Conservation (phyloP, 345 rosid genomes). For the Euphorbia tirucalli region DNA sequence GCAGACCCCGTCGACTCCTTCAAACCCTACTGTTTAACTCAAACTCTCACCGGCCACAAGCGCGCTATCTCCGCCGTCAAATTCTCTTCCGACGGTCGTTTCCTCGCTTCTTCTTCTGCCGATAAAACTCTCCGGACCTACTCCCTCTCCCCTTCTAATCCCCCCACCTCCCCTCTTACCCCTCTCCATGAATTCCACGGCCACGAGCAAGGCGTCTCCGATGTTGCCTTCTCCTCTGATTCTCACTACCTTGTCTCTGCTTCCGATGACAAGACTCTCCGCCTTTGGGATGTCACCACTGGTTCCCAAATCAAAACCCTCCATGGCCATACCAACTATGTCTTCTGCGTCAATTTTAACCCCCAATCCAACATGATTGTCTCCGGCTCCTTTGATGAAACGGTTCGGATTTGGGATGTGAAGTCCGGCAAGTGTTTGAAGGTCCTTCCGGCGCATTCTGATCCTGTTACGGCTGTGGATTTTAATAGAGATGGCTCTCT, state of each 20-base stretch:
- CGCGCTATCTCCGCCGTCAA: conserved; percentile 73
- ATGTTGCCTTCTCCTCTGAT: conserved; percentile 86
- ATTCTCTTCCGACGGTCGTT: conserved; percentile 87
- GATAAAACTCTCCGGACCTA: conserved; percentile 77
- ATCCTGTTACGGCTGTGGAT: conserved; percentile 88
- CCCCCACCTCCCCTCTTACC: conserved; percentile 32
- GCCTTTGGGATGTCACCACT: conserved; percentile 85
- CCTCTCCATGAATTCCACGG: conserved; percentile 59
- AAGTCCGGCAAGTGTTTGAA: conserved; percentile 79
- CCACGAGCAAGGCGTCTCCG: conserved; percentile 81
- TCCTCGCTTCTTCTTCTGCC: conserved; percentile 81
- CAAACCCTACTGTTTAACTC: conserved; percentile 65
- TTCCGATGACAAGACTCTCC: conserved; percentile 89
- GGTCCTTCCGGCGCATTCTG: conserved; percentile 92
- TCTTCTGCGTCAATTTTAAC: conserved; percentile 79
- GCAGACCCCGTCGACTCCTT: conserved; percentile 33
- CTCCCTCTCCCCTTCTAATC: conserved; percentile 44
- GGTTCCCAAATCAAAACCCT: conserved; percentile 64
- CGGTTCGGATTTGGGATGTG: conserved; percentile 93
- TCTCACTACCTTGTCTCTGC: conserved; percentile 81
- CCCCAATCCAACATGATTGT: conserved; percentile 86
- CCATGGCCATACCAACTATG: conserved; percentile 76
- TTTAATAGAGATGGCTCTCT: conserved; percentile 78
- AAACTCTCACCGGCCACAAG: conserved; percentile 73
- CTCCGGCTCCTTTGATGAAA: conserved; percentile 91